Base-by-base conservation (phyloP, 2,329 filamentous ascomycete genomes). In the Botrytis hyacinthi region DNA sequence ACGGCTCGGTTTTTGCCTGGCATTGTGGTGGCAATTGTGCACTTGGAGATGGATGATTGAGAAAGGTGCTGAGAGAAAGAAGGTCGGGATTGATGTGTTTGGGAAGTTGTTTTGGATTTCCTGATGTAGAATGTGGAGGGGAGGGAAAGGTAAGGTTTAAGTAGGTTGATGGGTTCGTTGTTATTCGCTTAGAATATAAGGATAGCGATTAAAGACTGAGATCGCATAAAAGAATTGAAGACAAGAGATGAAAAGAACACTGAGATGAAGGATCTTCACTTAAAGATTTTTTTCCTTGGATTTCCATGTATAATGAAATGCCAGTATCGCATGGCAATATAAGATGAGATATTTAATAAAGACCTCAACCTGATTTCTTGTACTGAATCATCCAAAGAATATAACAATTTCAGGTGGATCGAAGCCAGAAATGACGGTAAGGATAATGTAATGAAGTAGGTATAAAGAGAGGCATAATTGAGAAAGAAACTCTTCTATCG, bases 221-320 rank as follows among this genome's bases (percentile, higher is more conserved):
- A 51, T n/a, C n/a, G 26, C 46, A 12, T 1, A 6, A 12, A n/a
- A n/a, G 26, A 14, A 6, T 5, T n/a, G 48, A n/a, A 14, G 48
- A 51, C 9, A 51, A 51, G 4, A n/a, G 26, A 14, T 4, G 0
- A 12, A 14, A 14, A 51, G 4, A 16, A n/a, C 12, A 14, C 26
- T 51, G 48, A 10, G 9, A 26, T 51, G 10, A 51, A 6, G 12
- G 22, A n/a, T n/a, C 1, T n/a, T 51, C 0, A 3, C 3, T 51
- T 5, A 6, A 0, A 5, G 12, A 14, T n/a, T 6, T n/a, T n/a
- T 1, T 3, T 4, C n/a, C 35, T 8, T 20, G 4, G 7, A 46
- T 14, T n/a, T 14, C 1, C 4, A 51, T n/a, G 4, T 1, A 51
- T 51, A 4, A 2, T 51, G 10, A n/a, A 0, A 14, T n/a, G 4